Base-by-base conservation (phyloP, 306 rosid genomes). In the Macrotyloma uniflorum region DNA sequence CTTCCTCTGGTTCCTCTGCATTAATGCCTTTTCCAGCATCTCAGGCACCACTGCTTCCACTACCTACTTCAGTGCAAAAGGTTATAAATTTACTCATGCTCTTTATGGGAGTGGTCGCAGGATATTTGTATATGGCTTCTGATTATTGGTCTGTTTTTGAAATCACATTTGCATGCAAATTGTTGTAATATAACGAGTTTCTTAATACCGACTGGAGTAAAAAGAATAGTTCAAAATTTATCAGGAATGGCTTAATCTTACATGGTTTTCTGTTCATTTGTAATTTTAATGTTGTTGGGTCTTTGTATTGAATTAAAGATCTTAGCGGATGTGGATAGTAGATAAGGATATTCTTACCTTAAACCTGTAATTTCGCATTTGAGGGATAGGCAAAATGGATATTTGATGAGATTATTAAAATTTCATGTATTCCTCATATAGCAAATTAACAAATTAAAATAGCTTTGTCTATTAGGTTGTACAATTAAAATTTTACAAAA, bases 31-130 rank as follows among this genome's bases (percentile, higher is more conserved):
- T 74, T 80, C 80, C 79, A 54, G 72, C 65, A 14, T 72, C 82
- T 81, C 88, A 76, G 83, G 83, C 84, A 75, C 85, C 93, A 54
- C 50, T 87, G 42, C 85, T 90, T n/a, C 91, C 90, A 12, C 79
- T 80, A 75, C 94, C 91, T 8, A 79, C 63, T 66, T 72, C 84
- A 10, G 23, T 82, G 63, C 89, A 61, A 74, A 83, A 90, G 91
- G 94, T 90, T 43, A 75, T 85, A 70, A 62, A 43, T 36, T 43
- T 47, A 30, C 69, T 8, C 4, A 10, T 6, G 8, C 45, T 61
- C 12, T 62, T 67, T 54, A 4, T 15, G 26, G 61, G 28, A 38
- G 15, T 68, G 50, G 24, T 55, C 59, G 49, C 23, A 33, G 75
- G 66, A 50, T 32, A 55, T 35, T 61, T 30, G 45, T 73, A 15